phyloP scores from a whole-genome alignment of 345 rosid species.

The Hevea brasiliensis region DNA sequence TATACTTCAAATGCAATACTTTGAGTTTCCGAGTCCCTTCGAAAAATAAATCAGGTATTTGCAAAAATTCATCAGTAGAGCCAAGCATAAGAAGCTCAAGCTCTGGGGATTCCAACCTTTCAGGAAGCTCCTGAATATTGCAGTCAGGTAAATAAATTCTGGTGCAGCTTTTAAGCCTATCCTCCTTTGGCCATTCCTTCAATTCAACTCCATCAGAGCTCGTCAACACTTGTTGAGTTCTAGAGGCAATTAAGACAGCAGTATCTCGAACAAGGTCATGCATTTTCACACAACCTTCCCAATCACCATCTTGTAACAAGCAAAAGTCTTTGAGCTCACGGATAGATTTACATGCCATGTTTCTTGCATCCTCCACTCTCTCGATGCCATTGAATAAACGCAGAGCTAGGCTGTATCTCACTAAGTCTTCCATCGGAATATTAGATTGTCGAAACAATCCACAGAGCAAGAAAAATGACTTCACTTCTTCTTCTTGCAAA shows the following conservation, averaged over 20 bases:
- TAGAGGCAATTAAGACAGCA: background rate
- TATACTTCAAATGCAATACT: too few species aligned
- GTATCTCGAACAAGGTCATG: conserved; percentile 8
- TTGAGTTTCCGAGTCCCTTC: too few species aligned
- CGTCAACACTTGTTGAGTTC: too few species aligned
- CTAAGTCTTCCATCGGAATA: background rate
- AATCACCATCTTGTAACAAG: background rate
- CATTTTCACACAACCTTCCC: background rate
- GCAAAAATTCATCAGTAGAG: too few species aligned
- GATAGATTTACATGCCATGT: background rate
- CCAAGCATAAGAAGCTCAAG: too few species aligned
- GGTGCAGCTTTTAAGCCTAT: too few species aligned
- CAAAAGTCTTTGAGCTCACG: background rate
- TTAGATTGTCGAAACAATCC: background rate
- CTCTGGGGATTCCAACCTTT: too few species aligned
- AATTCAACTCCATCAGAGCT: too few species aligned
- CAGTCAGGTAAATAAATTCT: too few species aligned
- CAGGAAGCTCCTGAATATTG: too few species aligned
- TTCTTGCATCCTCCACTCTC: background rate
- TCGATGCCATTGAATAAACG: background rate
- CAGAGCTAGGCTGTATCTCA: background rate
- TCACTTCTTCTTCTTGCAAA: conserved; percentile 25
- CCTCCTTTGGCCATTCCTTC: too few species aligned
- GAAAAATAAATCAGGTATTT: too few species aligned
- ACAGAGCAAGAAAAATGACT: conserved; percentile 30